phyloP scores from a whole-genome alignment of 306 rosid species.

The Cicer yamashitae region DNA sequence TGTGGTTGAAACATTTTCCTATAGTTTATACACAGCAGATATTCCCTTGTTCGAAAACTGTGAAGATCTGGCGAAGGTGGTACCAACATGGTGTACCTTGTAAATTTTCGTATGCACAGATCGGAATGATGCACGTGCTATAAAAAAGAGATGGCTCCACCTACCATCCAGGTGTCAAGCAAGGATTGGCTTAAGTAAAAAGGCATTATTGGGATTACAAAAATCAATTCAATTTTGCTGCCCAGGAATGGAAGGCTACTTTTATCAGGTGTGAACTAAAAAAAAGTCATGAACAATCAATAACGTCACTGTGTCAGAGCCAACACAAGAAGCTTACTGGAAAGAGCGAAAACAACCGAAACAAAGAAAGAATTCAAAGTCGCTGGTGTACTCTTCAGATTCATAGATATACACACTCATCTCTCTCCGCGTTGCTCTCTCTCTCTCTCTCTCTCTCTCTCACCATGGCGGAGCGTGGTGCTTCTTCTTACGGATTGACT shows the following conservation, averaged over 20 bases:
- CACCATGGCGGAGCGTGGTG: slow-evolving; percentile 69
- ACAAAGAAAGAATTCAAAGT: not conserved
- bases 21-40: not conserved
- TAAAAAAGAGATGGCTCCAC: slow-evolving; percentile 10
- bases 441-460: not conserved
- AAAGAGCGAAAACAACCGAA: slow-evolving; percentile 44
- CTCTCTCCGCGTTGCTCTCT: slow-evolving; percentile 38
- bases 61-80: not conserved
- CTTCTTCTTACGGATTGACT: slow-evolving; percentile 53
- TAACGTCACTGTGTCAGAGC: slow-evolving; percentile 47
- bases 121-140: slow-evolving; percentile 13
- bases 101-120: not conserved
- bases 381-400: not conserved
- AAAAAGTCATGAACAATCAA: not conserved
- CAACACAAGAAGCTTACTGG: slow-evolving; percentile 50
- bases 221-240: not conserved
- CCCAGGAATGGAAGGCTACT: not conserved
- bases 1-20: too few relatives aligned
- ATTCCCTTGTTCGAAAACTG: not conserved
- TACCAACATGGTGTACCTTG: not conserved
- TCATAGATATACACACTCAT: not conserved
- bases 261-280: not conserved
- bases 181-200: not conserved
- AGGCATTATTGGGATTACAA: not conserved
- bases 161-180: not conserved